Conservation (phyloP, 75 land plant species). For the Sequoiadendron giganteum region DNA sequence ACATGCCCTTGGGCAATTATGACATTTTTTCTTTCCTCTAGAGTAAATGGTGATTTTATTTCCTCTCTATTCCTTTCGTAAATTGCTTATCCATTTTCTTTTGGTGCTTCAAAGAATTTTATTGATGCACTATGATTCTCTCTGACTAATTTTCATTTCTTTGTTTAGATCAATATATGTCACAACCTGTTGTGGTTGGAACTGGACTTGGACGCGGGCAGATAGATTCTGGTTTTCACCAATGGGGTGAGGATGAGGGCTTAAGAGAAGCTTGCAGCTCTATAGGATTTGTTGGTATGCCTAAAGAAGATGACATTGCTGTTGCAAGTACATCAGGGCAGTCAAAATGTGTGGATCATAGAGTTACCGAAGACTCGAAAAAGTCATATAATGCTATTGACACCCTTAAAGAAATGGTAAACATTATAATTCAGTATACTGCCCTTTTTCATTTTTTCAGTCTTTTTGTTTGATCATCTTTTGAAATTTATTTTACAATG, state of each 20-base stretch:
- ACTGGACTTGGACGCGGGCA: background rate
- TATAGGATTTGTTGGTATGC: constrained; percentile 6
- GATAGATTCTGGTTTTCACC: background rate
- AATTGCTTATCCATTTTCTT: background rate
- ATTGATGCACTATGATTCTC: background rate
- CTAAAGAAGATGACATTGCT: constrained; percentile 9
- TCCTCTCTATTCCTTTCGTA: background rate
- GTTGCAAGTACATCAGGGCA: constrained; percentile 63
- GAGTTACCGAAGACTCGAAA: constrained; percentile 27
- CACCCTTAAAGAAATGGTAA: constrained; percentile 70
- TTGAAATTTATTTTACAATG: background rate
- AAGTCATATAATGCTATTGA: constrained; percentile 42
- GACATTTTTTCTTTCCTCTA: background rate
- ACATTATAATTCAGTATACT: background rate
- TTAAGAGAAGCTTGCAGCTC: constrained; percentile 5
- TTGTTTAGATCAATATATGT: constrained; percentile 8
- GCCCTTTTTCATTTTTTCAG: background rate
- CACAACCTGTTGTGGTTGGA: background rate
- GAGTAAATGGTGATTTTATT: background rate
- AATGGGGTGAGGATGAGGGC: constrained; percentile 7
- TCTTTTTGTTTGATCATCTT: background rate
- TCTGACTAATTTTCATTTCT: background rate
- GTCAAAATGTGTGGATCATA: constrained; percentile 37
- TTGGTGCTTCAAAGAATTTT: background rate
- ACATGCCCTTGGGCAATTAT: background rate